A percentile compares a stretch with the other conserved stretches of the same genome.
These are phyloP conservation scores for Basipetospora chlamydospora DNA, from an alignment of 2,329 filamentous ascomycete species.

Conservation along the genomic window DNA sequence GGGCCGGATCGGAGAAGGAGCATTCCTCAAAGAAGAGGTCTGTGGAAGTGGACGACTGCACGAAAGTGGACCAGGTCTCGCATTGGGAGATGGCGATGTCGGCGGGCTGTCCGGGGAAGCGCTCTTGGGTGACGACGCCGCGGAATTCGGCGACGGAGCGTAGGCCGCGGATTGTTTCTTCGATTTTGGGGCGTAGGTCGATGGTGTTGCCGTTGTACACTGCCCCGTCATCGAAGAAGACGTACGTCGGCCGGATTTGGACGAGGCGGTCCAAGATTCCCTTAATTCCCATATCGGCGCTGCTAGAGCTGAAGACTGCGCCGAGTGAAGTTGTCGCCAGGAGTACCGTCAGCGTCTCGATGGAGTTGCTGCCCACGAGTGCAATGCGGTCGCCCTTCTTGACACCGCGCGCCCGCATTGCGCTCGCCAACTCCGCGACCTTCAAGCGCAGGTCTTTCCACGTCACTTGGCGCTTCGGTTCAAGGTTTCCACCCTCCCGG, in stretches of 20 bases:
- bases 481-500: conserved; percentile 44
- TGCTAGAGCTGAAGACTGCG: conserved; percentile 59
- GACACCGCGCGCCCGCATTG: conserved; percentile 52
- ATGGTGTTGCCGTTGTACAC: conserved; percentile 66
- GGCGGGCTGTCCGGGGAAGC: conserved; percentile 13
- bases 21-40: conserved; percentile 17
- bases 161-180: conserved; percentile 54
- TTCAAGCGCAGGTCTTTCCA: conserved; percentile 51
- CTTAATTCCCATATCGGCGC: conserved; percentile 71
- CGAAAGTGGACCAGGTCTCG: conserved; percentile 29
- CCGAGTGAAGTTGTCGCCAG: conserved; percentile 57
- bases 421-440: conserved; percentile 46
- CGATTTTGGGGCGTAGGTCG: conserved; percentile 60
- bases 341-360: conserved; percentile 60
- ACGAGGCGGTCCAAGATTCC: conserved; percentile 60
- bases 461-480: conserved; percentile 37
- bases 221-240: conserved; percentile 74
- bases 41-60: conserved; percentile 11
- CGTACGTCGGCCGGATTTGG: conserved; percentile 61
- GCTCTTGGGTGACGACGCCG: conserved; percentile 32
- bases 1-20: conserved; percentile 58
- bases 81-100: conserved; percentile 41
- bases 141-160: conserved; percentile 40
- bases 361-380: conserved; percentile 58
- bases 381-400: conserved; percentile 60